A percentile compares a stretch with the other conserved stretches of the same genome.
Conservation (phyloP, 2,329 filamentous ascomycete species). For the Eutypa lata region DNA sequence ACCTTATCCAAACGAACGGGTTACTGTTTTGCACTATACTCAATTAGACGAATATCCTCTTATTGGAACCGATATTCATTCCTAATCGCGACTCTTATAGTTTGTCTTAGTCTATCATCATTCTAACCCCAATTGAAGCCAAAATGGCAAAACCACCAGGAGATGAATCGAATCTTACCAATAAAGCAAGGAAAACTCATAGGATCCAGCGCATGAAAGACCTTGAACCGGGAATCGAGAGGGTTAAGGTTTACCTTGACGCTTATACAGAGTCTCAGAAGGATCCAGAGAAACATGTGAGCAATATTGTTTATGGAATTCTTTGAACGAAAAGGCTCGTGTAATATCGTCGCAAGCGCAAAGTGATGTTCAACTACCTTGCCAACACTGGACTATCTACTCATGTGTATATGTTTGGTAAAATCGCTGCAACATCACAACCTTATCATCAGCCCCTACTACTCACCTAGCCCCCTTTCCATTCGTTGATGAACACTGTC, state of each 20-base stretch:
- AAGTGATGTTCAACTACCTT: too few relatives aligned
- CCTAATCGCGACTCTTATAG: neutral
- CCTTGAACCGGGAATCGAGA: constrained; percentile 2
- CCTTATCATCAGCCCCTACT: too few relatives aligned
- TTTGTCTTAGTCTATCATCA: neutral
- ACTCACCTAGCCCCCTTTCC: too few relatives aligned
- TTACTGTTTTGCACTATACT: too few relatives aligned
- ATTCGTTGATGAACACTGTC: too few relatives aligned
- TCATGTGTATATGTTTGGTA: too few relatives aligned
- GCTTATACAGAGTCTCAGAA: constrained; percentile 3
- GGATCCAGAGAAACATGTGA: constrained; percentile 10
- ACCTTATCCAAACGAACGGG: too few relatives aligned
- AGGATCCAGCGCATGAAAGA: neutral
- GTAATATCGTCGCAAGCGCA: neutral
- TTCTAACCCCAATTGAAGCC: neutral
- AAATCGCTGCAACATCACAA: too few relatives aligned
- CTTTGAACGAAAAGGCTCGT: too few relatives aligned
- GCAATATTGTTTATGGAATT: neutral
- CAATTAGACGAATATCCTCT: too few relatives aligned
- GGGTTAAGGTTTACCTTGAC: constrained; percentile 9
- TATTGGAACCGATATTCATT: neutral
- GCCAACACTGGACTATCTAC: too few relatives aligned
- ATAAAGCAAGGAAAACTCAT: neutral
- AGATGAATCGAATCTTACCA: neutral
- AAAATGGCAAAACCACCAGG: neutral